Evolutionary conservation across 2,329 filamentous ascomycete species (phyloP), one percentile per base, ranked within the genome.

Genomic region (Colletotrichum sansevieriae): DNA sequence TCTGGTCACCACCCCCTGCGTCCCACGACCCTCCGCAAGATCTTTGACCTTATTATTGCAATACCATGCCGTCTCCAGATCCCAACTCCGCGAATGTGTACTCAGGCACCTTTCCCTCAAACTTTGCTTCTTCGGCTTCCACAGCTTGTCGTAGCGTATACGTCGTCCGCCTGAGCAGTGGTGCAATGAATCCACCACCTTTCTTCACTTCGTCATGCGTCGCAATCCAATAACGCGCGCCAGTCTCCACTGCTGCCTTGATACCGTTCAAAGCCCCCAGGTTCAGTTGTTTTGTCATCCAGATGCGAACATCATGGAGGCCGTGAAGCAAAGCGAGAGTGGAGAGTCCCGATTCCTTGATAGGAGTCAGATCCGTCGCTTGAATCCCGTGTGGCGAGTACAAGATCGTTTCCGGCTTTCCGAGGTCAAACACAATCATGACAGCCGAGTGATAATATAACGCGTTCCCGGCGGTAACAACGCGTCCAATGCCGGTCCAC

Each of bases 181-280:
- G 77, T 78, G 86, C 83, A 10, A 91, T 83, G 5, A 91, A 72
- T 0, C 89, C 88, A 0, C 83, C 83, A 0, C 87, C 88, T 61
- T 77, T 83, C 76, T 91, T 91, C 4, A 86, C 79, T 75, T 91
- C 89, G 71, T 91, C 89, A 72, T 92, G 89, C 29, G 90, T 91
- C 0, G 84, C 84, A 18, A 91, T 78, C 90, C 89, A 92, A 73
- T 91, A 91, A 71, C 81, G 84, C 0, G 88, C 86, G 2, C 82
- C 79, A 35, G 87, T 76, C 4, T 84, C 76, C 15, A 82, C 77
- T 66, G 88, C 88, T 3, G 87, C 86, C 65, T 85, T 80, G 15
- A 90, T 76, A 0, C 87, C 90, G 73, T 91, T 91, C 67, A 86
- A 80, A 0, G 84, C 89, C 2, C 90, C 90, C 15, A 91, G 83